Conservation (phyloP, 805 yeast genomes). For the Zygotorulaspora florentina region DNA sequence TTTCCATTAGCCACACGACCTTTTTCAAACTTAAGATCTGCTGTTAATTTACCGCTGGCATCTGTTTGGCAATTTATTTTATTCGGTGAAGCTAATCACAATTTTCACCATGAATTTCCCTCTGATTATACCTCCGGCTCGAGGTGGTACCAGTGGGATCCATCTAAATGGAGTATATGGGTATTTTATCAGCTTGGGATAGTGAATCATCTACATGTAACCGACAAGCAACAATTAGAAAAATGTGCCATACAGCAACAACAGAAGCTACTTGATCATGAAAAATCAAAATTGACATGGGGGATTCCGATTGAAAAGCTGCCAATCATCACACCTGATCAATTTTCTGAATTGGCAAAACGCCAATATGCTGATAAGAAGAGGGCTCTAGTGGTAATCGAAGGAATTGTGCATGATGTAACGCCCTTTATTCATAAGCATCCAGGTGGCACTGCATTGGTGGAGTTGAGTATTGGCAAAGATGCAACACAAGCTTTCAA, state of each 20-base stretch:
- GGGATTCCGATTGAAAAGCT: conserved; percentile 88
- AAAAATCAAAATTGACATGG: conserved; percentile 81
- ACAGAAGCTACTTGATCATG: conserved; percentile 73
- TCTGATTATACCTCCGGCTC: conserved; percentile 78
- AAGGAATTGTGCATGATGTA: conserved; percentile 90
- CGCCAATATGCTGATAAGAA: conserved; percentile 42
- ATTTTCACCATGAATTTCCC: conserved; percentile 94
- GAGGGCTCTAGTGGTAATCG: conserved; percentile 71
- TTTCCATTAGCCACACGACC: conserved; percentile 59
- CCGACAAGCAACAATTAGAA: conserved; percentile 48
- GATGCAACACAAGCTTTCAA: conserved; percentile 93
- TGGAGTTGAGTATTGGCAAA: conserved; percentile 78
- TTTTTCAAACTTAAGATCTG: conserved; percentile 69
- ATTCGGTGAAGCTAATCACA: conserved; percentile 88
- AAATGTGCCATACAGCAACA: conserved; percentile 75
- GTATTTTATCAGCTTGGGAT: conserved; percentile 49
- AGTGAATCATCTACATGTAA: conserved; percentile 54
- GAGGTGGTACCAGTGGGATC: conserved; percentile 74
- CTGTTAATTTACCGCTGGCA: conserved; percentile 50
- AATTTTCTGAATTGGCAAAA: conserved; percentile 39
- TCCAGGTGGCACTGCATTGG: conserved; percentile 86
- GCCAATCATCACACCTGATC: conserved; percentile 61
- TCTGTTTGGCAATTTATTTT: conserved; percentile 58
- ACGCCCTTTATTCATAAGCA: conserved; percentile 88
- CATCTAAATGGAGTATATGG: conserved; percentile 74